These are phyloP conservation scores for Umbelopsis ramanniana DNA, from an alignment of 192 early-diverging fungal genomes.

Conservation along the genomic window DNA sequence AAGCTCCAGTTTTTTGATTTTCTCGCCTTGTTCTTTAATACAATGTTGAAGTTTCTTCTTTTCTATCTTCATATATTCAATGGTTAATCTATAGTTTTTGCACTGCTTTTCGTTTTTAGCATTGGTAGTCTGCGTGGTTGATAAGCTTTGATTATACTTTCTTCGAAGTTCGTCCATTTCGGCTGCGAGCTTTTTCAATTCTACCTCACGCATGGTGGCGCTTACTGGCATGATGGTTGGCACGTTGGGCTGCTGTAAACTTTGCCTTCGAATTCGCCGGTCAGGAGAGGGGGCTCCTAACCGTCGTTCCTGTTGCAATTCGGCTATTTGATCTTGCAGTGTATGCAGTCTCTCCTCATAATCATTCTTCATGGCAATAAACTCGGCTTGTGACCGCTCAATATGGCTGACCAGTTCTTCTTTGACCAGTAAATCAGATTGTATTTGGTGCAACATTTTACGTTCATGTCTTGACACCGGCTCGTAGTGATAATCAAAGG, in stretches of 20 bases:
- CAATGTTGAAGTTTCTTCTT: slow-evolving; percentile 67
- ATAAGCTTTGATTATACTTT: slow-evolving; percentile 51
- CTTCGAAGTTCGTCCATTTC: slow-evolving; percentile 57
- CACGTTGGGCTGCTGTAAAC: neutral
- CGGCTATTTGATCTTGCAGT: slow-evolving; percentile 58
- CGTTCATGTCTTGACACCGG: slow-evolving; percentile 23
- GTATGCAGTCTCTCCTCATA: slow-evolving; percentile 71
- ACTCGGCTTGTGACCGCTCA: slow-evolving; percentile 56
- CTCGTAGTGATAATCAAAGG: neutral
- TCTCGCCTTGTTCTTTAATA: slow-evolving; percentile 7
- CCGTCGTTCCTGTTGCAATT: slow-evolving; percentile 42
- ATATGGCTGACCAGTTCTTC: slow-evolving; percentile 58
- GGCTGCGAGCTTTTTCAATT: slow-evolving; percentile 54
- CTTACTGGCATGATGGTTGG: neutral
- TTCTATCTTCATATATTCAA: slow-evolving; percentile 70
- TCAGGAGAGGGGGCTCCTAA: neutral
- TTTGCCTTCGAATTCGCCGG: neutral
- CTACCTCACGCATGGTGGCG: slow-evolving; percentile 41
- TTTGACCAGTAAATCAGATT: slow-evolving; percentile 56
- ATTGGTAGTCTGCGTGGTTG: slow-evolving; percentile 44
- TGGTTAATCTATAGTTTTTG: slow-evolving; percentile 57
- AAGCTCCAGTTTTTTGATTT: neutral
- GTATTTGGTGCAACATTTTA: slow-evolving; percentile 58
- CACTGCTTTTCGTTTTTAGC: slow-evolving; percentile 60
- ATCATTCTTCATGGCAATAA: slow-evolving; percentile 52